phyloP scores from a whole-genome alignment of 208 protist genomes.

The Trypanosoma scelopori region DNA sequence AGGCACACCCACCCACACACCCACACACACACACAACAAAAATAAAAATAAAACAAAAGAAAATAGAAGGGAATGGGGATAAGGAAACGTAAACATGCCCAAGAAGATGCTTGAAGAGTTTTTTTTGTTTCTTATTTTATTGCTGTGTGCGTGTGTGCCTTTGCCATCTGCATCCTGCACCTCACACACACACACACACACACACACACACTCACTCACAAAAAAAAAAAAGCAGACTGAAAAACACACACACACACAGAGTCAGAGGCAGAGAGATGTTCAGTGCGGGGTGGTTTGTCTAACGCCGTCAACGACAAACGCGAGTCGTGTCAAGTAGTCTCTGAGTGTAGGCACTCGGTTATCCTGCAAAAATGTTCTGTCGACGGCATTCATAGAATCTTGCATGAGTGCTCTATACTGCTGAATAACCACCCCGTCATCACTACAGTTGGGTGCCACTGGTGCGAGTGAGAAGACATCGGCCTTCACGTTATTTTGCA shows the following conservation, averaged over 20 bases:
- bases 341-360: conserved; percentile 54
- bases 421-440: conserved; percentile 56
- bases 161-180: too few species aligned
- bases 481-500: background rate
- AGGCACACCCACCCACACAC: too few species aligned
- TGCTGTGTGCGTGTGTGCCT: too few species aligned
- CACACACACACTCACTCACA: background rate
- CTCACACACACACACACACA: conserved; percentile 5
- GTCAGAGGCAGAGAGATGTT: background rate
- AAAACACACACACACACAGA: background rate
- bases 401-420: conserved; percentile 82
- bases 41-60: too few species aligned
- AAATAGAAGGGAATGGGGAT: too few species aligned
- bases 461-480: conserved; percentile 39
- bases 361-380: conserved; percentile 78
- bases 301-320: conserved; percentile 68
- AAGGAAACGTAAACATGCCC: too few species aligned
- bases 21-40: too few species aligned
- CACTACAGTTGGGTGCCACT: conserved; percentile 39
- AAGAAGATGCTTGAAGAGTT: too few species aligned
- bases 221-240: too few species aligned
- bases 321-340: conserved; percentile 72
- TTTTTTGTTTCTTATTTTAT: too few species aligned
- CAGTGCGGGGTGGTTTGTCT: conserved; percentile 44
- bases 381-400: conserved; percentile 71